Evolutionary conservation across 495 filamentous ascomycete genomes (phyloP), one percentile per base, ranked within the genome.

Genomic region (Astrocystis sublimbata): DNA sequence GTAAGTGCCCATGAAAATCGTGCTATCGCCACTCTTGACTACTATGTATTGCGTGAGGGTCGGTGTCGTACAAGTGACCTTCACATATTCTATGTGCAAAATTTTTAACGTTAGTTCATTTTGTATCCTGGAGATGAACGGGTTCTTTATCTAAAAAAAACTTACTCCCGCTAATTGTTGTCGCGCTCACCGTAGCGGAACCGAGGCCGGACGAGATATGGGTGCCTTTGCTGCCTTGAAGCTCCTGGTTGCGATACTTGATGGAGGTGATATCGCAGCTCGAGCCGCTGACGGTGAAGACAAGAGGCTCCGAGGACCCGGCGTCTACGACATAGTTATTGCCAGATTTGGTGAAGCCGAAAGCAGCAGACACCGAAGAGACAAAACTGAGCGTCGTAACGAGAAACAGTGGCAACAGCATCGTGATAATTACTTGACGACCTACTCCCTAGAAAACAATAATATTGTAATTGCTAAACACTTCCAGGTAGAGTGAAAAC

Each of bases 181-280:
- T 78, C 28, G 83, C 80, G 31, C 78, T 78, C 19, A 88, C 85
- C 21, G 81, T 85, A 2, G 81, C 82, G n/a, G 75, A 73, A 10
- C 85, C 85, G 9, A 89, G 78, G 10, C 86, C 85, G 10, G 86
- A 88, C 36, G 76, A 78, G 52, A 89, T 83, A 42, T 88, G 86
- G 10, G 81, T 83, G 15, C 77, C 79, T 6, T 75, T 75, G 36
- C 73, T 71, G 61, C 85, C 83, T 65, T 88, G 86, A 35, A 84
- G 75, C 65, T 89, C 83, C 19, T 77, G 76, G 45, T 81, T 80
- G 46, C 82, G 83, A 66, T 77, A 88, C 21, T 78, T 78, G 69
- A 89, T 82, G 1, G 85, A 87, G 13, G 79, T 84, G 63, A 88
- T 86, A 68, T 89, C 86, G 58, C 86, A 87, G 68, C 69, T 87